phyloP scores from a whole-genome alignment of 176 grass and related monocot genomes.

The Cocos nucifera region DNA sequence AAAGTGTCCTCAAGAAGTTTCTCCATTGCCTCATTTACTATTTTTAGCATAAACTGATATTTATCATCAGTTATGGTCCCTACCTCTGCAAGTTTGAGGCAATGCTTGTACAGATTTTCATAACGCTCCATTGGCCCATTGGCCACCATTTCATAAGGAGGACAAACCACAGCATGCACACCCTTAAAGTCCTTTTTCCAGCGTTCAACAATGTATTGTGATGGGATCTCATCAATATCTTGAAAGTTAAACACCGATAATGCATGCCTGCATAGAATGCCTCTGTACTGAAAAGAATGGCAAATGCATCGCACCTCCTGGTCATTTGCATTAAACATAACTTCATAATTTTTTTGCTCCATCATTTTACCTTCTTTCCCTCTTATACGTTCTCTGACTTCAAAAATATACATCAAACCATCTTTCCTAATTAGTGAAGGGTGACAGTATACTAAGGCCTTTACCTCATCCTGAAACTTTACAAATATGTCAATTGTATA shows the following conservation, averaged over 20 bases:
- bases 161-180: slow-evolving; percentile 1
- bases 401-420: slow-evolving; percentile 52
- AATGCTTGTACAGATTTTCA: slow-evolving; percentile 6
- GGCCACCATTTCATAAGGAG: slow-evolving; percentile 9
- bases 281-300: slow-evolving; percentile 87
- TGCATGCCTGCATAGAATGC: slow-evolving; percentile 88
- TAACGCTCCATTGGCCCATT: slow-evolving; percentile 9
- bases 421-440: slow-evolving; percentile 47
- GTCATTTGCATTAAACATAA: slow-evolving; percentile 55
- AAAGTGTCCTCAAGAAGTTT: slow-evolving; percentile 4
- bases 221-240: slow-evolving; percentile 80
- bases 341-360: slow-evolving; percentile 68
- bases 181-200: slow-evolving; percentile 94
- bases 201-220: slow-evolving; percentile 66
- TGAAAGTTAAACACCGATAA: slow-evolving; percentile 84
- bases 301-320: slow-evolving; percentile 85
- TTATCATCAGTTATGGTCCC: slow-evolving; percentile 7
- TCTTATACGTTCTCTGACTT: slow-evolving; percentile 83
- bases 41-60: slow-evolving; percentile 2
- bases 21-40: slow-evolving; percentile 1
- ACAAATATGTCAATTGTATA: slow-evolving; percentile 96
- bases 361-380: slow-evolving; percentile 82
- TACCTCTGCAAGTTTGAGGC: slow-evolving; percentile 4
- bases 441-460: slow-evolving; percentile 98
- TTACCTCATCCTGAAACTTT: slow-evolving; percentile 93